Evolutionary conservation across 1,139 yeast species (phyloP).

Genomic region (Geotrichum candidum): DNA sequence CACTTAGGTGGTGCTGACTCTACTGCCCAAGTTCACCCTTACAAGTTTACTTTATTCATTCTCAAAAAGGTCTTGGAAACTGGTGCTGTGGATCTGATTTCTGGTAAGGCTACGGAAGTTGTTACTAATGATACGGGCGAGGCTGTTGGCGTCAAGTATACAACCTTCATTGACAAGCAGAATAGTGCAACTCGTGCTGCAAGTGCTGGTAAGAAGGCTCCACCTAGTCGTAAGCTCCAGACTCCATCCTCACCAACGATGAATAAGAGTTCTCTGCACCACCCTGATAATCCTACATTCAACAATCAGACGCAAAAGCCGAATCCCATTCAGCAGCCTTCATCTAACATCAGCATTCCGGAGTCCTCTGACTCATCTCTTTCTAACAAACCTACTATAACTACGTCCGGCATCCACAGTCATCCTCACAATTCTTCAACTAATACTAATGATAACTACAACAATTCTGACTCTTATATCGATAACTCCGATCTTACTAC

Average conservation of each 20-base stretch:
- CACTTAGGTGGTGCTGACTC: constrained; percentile 79
- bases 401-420: background rate
- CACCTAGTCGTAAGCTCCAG: background rate
- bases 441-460: background rate
- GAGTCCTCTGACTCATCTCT: background rate
- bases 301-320: constrained; percentile 2
- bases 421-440: background rate
- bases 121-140: constrained; percentile 24
- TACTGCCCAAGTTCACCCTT: constrained; percentile 96
- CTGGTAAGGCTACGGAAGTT: constrained; percentile 76
- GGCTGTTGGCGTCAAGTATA: constrained; percentile 25
- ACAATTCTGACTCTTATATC: background rate
- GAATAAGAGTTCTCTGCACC: constrained; percentile 18
- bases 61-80: constrained; percentile 74
- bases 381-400: background rate
- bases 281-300: constrained; percentile 18
- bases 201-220: background rate
- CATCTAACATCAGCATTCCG: background rate
- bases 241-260: constrained; percentile 4
- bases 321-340: background rate
- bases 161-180: constrained; percentile 47
- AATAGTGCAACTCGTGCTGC: constrained; percentile 40
- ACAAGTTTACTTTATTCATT: constrained; percentile 77
- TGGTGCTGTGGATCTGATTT: constrained; percentile 79
- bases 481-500: constrained; percentile 9